Evolutionary conservation across 495 filamentous ascomycete genomes (phyloP).

Genomic region (Chaetomium cochliodes): DNA sequence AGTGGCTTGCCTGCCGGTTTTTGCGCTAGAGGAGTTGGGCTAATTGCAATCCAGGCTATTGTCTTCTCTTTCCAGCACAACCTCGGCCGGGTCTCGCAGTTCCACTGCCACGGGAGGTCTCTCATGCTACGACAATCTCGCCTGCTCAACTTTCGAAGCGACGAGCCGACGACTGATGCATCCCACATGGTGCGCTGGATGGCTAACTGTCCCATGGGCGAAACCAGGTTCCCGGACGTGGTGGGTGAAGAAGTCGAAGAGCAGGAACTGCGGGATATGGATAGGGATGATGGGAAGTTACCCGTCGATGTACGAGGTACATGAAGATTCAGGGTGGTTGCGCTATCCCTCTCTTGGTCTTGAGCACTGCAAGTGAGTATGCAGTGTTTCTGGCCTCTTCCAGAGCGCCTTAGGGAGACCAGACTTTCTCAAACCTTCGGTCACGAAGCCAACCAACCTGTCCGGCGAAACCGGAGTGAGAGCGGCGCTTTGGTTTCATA

Average conservation of each 20-base stretch:
- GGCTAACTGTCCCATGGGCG: conserved; percentile 13
- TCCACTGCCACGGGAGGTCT: conserved; percentile 11
- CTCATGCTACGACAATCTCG: conserved; percentile 8
- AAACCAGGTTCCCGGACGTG: neutral
- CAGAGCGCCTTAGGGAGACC: no score
- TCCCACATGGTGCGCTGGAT: conserved; percentile 12
- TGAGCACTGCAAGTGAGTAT: no score
- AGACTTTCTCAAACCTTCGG: no score
- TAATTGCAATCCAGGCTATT: conserved; percentile 3
- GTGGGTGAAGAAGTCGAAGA: neutral
- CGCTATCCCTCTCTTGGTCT: no score
- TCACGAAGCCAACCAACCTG: no score
- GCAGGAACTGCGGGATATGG: neutral
- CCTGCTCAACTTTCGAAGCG: conserved; percentile 9
- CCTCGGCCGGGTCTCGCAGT: conserved; percentile 3
- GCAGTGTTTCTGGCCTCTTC: no score
- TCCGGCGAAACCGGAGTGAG: no score
- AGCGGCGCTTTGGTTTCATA: no score
- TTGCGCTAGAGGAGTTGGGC: no score
- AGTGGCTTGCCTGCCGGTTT: neutral
- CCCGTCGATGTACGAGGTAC: neutral
- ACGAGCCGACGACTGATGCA: conserved; percentile 2
- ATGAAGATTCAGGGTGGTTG: neutral
- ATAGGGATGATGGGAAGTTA: neutral
- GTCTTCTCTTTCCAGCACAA: conserved; percentile 16